Evolutionary conservation across 345 rosid species (phyloP).

Genomic region (Geranium brycei): DNA sequence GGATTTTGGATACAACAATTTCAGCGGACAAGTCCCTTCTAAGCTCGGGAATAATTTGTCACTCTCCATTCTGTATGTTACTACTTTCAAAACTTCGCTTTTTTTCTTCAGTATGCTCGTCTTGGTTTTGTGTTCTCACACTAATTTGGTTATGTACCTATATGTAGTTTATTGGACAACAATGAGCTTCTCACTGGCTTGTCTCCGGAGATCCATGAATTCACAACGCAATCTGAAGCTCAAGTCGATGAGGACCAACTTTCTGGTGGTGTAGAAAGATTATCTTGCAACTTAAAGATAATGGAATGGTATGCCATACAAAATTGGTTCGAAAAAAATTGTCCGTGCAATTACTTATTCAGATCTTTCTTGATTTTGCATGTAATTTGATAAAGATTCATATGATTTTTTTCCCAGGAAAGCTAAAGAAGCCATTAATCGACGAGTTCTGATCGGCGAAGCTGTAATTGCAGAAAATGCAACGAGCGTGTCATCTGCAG

Average conservation of each 20-base stretch:
- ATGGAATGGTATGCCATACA: conserved; percentile 15
- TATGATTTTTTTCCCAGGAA: conserved; percentile 1
- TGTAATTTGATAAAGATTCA: background rate
- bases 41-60: conserved; percentile 38
- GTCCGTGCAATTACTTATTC: background rate
- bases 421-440: conserved; percentile 19
- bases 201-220: conserved; percentile 28
- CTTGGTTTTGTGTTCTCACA: background rate
- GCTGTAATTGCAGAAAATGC: background rate
- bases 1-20: conserved; percentile 56
- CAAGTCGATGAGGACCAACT: conserved; percentile 32
- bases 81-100: background rate
- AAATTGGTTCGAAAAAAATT: background rate
- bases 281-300: conserved; percentile 12
- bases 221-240: conserved; percentile 29
- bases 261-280: conserved; percentile 15
- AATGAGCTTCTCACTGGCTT: conserved; percentile 31
- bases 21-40: conserved; percentile 39
- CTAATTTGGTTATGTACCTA: conserved; percentile 2
- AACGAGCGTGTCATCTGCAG: background rate
- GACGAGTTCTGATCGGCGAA: conserved; percentile 20
- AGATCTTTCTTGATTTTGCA: background rate
- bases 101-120: background rate
- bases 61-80: conserved; percentile 34
- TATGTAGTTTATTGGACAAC: conserved; percentile 45